phyloP scores from a whole-genome alignment of 2,329 filamentous ascomycete genomes.

The Colletotrichum phormii region DNA sequence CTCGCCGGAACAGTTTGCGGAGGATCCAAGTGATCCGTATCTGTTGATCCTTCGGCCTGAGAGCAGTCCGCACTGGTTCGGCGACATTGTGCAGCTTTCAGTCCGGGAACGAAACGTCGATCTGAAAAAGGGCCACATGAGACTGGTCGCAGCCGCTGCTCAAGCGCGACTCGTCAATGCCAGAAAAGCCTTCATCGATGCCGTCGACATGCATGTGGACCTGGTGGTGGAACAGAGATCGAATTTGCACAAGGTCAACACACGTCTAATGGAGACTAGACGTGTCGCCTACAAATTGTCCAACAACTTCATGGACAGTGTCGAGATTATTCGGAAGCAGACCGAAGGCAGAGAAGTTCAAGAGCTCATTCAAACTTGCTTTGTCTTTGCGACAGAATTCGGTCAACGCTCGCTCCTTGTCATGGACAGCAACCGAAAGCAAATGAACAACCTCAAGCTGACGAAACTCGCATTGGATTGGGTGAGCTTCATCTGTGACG shows the following conservation, averaged over 20 bases:
- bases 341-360: slow-evolving; percentile 88
- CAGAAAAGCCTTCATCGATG: slow-evolving; percentile 80
- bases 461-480: slow-evolving; percentile 94
- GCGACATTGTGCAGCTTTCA: slow-evolving; percentile 76
- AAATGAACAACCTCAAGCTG: slow-evolving; percentile 97
- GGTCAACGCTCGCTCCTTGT: slow-evolving; percentile 93
- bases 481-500: slow-evolving; percentile 98
- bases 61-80: slow-evolving; percentile 82
- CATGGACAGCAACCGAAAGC: slow-evolving; percentile 93
- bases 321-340: slow-evolving; percentile 90
- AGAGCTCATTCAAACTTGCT: slow-evolving; percentile 97
- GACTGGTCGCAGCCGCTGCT: slow-evolving; percentile 89
- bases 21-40: slow-evolving; percentile 85
- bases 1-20: slow-evolving; percentile 66
- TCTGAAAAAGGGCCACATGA: slow-evolving; percentile 85
- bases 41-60: slow-evolving; percentile 88
- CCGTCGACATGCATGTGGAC: slow-evolving; percentile 86
- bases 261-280: slow-evolving; percentile 91
- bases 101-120: slow-evolving; percentile 85
- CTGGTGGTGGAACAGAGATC: slow-evolving; percentile 92
- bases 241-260: slow-evolving; percentile 91
- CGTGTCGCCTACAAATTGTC: slow-evolving; percentile 96
- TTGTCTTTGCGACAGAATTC: slow-evolving; percentile 98
- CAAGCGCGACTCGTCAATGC: slow-evolving; percentile 82
- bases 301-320: slow-evolving; percentile 98